Evolutionary conservation across 331 rosid species (phyloP).

Genomic region (Malus hybrid): DNA sequence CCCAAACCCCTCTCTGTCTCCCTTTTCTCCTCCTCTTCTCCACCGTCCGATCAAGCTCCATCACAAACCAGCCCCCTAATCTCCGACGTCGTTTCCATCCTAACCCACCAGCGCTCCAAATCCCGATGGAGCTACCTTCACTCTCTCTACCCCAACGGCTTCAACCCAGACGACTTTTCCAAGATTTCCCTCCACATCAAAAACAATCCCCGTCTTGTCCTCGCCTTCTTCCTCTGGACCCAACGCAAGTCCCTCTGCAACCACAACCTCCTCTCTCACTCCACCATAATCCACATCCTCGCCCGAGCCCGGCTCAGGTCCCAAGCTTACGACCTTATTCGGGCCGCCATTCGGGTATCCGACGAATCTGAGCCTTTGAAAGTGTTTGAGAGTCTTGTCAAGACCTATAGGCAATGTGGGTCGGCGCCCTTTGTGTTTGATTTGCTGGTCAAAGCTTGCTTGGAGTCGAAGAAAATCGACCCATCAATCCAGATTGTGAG

Average conservation of each 20-base stretch:
- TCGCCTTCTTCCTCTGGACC: conserved; percentile 62
- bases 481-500: conserved; percentile 41
- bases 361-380: conserved; percentile 16
- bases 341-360: conserved; percentile 28
- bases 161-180: conserved; percentile 46
- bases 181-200: conserved; percentile 45
- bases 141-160: conserved; percentile 45
- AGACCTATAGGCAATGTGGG: conserved; percentile 46
- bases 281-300: conserved; percentile 62
- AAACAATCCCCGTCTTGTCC: conserved; percentile 70
- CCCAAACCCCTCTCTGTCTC: neutral
- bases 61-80: neutral
- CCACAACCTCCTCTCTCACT: conserved; percentile 58
- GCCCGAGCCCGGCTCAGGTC: conserved; percentile 56
- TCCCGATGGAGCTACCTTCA: conserved; percentile 66
- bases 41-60: neutral
- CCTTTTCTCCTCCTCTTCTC: conserved; percentile 17
- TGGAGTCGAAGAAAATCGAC: conserved; percentile 46
- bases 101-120: conserved; percentile 62
- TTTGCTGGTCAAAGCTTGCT: conserved; percentile 53
- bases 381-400: conserved; percentile 54
- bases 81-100: conserved; percentile 41
- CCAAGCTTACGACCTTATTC: conserved; percentile 46
- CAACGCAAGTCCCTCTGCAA: conserved; percentile 40
- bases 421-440: conserved; percentile 85